Evolutionary conservation across 768 basidiomycete species (phyloP), one percentile per base, ranked within the genome.

Genomic region (Kwoniella bestiolae): DNA sequence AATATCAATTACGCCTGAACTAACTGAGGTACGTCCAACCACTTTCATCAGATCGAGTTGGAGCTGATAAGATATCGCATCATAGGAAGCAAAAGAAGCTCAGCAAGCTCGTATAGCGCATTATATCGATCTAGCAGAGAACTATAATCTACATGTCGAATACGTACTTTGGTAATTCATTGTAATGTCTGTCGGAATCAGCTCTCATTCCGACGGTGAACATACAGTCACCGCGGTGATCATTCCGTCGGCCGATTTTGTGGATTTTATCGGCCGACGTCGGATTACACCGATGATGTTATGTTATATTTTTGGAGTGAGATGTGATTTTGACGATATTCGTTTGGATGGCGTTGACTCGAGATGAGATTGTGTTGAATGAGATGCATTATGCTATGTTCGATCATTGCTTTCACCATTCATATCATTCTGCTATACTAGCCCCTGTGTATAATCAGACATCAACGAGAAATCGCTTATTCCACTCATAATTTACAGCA

Each of bases 131-230:
- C 57, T 64, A 23, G 57, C 59, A 21, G 23, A 56, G 26, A 56
- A 64, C 21, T 60, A 60, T 32, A 5, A 60, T 12, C 41, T 68
- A 5, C 38, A 60, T 32, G 31, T 68, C 11, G 67, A 68, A 57
- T 60, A 64, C 31, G 67, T 64, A 7, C 53, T 52, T 49, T 60
- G 52, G 57, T 52, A 29, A 41, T 18, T 18, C 21, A 9, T 47
- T 9, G 5, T 21, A 47, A 47, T n/a, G n/a, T n/a, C 18, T 0
- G 18, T 41, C 38, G 38, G 38, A 41, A 41, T 31, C 8, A 16
- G 14, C 6, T 29, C 14, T 47, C 50, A 51, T 51, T 51, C 50
- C 50, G 50, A 51, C 31, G n/a, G n/a, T n/a, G n/a, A n/a, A 55
- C 14, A 29, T 55, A 34, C 32, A 16, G 1, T 38, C 18, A 41